Conservation (phyloP, 2,329 filamentous ascomycete species). For the Calonectria pauciramosa region DNA sequence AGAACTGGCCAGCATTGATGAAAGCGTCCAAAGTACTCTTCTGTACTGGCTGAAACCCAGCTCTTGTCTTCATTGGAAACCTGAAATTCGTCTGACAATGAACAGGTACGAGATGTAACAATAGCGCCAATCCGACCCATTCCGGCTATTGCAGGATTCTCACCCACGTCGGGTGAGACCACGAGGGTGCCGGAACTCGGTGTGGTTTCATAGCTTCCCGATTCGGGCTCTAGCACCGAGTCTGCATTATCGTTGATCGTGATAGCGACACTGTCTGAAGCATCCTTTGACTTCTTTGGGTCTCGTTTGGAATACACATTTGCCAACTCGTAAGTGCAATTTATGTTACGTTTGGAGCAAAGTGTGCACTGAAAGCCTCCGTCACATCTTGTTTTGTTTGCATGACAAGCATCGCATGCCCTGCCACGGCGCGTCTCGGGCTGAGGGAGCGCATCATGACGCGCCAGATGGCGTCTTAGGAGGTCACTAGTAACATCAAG, state of each 20-base stretch:
- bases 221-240: background rate
- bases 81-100: slow-evolving; percentile 25
- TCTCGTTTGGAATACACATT: background rate
- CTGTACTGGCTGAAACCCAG: slow-evolving; percentile 36
- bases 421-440: slow-evolving; percentile 52
- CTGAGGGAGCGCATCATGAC: slow-evolving; percentile 49
- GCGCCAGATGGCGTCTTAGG: slow-evolving; percentile 53
- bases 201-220: background rate
- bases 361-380: slow-evolving; percentile 55
- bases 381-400: slow-evolving; percentile 61
- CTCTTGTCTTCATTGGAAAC: slow-evolving; percentile 24
- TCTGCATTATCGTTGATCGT: background rate
- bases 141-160: slow-evolving; percentile 25
- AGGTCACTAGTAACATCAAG: slow-evolving; percentile 48
- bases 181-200: slow-evolving; percentile 14
- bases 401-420: slow-evolving; percentile 59
- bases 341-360: slow-evolving; percentile 54
- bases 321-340: slow-evolving; percentile 53
- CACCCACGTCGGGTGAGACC: background rate
- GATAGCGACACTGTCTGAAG: background rate
- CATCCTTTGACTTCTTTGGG: background rate
- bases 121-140: slow-evolving; percentile 27
- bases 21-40: slow-evolving; percentile 55
- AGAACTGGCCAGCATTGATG: slow-evolving; percentile 59
- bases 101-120: slow-evolving; percentile 16